A percentile compares a stretch with the other conserved stretches of the same genome.
Conservation (phyloP, 2,329 filamentous ascomycete species). For the Lizonia empirigonia region DNA sequence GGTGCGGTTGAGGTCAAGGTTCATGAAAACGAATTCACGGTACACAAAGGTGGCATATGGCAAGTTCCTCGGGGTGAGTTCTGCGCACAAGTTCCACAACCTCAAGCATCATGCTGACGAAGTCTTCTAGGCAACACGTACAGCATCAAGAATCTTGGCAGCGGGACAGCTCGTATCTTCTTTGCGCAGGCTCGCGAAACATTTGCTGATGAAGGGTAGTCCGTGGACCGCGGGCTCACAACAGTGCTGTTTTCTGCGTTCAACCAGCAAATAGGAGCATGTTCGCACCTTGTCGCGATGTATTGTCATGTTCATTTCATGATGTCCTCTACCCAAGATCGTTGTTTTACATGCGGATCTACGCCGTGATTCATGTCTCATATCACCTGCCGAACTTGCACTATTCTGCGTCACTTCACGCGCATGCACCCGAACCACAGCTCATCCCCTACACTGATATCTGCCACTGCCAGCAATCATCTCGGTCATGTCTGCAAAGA, state of each 20-base stretch:
- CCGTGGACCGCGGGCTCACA: not conserved
- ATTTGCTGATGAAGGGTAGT: conserved; percentile 21
- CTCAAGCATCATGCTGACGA: not conserved
- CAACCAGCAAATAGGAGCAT: not conserved
- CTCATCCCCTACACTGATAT: not conserved
- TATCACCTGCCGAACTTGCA: not conserved
- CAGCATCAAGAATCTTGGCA: conserved; percentile 81
- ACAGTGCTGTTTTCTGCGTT: not conserved
- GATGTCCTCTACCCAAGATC: not conserved
- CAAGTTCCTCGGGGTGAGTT: conserved; percentile 90
- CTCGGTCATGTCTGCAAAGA: not conserved
- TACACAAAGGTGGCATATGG: conserved; percentile 87
- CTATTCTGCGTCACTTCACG: not conserved
- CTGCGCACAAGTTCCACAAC: not conserved
- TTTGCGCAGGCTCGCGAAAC: conserved; percentile 85
- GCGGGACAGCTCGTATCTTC: conserved; percentile 77
- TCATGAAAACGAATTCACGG: conserved; percentile 76
- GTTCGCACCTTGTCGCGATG: not conserved
- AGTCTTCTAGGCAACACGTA: conserved; percentile 80
- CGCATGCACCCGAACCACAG: not conserved
- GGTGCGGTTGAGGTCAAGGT: conserved; percentile 83
- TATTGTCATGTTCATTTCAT: not conserved
- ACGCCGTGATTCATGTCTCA: not conserved
- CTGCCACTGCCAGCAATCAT: not conserved
- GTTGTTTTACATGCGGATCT: not conserved